These are phyloP conservation scores for Phytophthora ohioensis DNA, from an alignment of 352 stramenopile species.

Conservation along the genomic window DNA sequence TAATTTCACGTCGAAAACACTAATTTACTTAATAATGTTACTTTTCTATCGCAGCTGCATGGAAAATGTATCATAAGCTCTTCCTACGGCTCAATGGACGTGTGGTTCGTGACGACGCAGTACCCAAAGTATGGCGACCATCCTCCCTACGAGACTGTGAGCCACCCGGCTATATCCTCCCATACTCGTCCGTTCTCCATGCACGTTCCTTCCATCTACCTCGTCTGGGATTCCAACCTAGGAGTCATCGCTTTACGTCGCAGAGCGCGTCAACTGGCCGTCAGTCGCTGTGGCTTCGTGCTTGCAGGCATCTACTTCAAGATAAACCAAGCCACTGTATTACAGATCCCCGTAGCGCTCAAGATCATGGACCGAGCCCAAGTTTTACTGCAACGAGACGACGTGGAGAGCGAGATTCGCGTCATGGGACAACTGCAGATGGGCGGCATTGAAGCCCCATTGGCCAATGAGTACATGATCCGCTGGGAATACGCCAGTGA, in stretches of 20 bases:
- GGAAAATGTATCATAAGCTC: slow-evolving; percentile 19
- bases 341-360: slow-evolving; percentile 72
- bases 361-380: slow-evolving; percentile 86
- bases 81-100: slow-evolving; percentile 59
- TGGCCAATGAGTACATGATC: slow-evolving; percentile 78
- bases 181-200: slow-evolving; percentile 62
- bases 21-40: neutral
- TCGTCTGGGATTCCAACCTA: slow-evolving; percentile 72
- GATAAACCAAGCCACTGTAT: slow-evolving; percentile 48
- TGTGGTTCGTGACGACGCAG: slow-evolving; percentile 73
- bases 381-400: slow-evolving; percentile 76
- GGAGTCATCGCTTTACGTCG: slow-evolving; percentile 80
- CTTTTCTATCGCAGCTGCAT: neutral
- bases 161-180: slow-evolving; percentile 60
- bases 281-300: slow-evolving; percentile 86
- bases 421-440: slow-evolving; percentile 85
- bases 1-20: slow-evolving; percentile 3
- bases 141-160: slow-evolving; percentile 67
- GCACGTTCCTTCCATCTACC: slow-evolving; percentile 66
- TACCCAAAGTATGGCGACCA: slow-evolving; percentile 57
- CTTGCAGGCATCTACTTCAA: slow-evolving; percentile 83
- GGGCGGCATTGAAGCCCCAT: slow-evolving; percentile 72
- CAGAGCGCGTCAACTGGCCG: slow-evolving; percentile 67
- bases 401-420: slow-evolving; percentile 84
- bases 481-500: slow-evolving; percentile 83